A percentile compares a stretch with the other conserved stretches of the same genome.
Evolutionary conservation across 78 protist genomes (phyloP).

Genomic region (Cyanophora paradoxa): DNA sequence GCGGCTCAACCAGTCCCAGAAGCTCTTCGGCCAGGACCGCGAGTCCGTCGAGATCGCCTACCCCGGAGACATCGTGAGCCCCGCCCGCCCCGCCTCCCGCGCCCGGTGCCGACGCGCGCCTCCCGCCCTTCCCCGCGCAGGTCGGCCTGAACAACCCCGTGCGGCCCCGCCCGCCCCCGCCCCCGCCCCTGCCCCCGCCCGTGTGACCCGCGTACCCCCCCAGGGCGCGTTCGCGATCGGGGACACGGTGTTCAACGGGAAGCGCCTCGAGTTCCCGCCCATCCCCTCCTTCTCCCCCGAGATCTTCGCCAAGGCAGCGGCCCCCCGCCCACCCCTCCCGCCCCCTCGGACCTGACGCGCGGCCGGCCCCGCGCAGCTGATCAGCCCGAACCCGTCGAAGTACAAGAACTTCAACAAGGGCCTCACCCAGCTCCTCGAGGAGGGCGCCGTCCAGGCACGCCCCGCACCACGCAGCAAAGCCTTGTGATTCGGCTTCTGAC

Average conservation of each 20-base stretch:
- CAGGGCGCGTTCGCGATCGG: slow-evolving; percentile 27
- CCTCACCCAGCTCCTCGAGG: slow-evolving; percentile 10
- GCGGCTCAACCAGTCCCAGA: neutral
- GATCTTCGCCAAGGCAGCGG: slow-evolving; percentile 19
- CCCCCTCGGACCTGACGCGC: neutral
- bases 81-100: neutral
- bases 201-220: neutral
- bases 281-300: slow-evolving; percentile 41
- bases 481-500: neutral
- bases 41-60: slow-evolving; percentile 12
- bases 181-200: neutral
- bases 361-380: neutral
- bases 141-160: neutral
- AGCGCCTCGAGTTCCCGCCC: neutral
- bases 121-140: neutral
- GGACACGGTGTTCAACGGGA: slow-evolving; percentile 16
- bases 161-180: neutral
- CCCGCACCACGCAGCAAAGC: neutral
- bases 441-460: slow-evolving; percentile 23
- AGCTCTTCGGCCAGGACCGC: slow-evolving; percentile 16
- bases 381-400: neutral
- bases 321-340: neutral
- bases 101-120: neutral
- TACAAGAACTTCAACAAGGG: slow-evolving; percentile 16
- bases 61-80: slow-evolving; percentile 15